phyloP scores from a whole-genome alignment of 1,284 basidiomycete genomes.

The Coniferiporia sulphurascens region DNA sequence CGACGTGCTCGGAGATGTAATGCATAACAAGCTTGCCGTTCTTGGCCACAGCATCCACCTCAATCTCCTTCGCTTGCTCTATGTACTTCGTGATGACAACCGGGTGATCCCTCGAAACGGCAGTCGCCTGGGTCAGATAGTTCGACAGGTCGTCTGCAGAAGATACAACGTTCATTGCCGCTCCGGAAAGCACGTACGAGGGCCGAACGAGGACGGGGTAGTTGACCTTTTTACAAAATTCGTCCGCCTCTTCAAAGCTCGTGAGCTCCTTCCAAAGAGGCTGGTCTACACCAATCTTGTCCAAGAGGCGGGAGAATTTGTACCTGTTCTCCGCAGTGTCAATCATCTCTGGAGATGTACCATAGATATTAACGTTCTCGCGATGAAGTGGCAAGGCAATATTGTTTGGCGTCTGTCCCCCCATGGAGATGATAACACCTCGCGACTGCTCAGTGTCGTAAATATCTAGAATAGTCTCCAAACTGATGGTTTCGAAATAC shows the following conservation, averaged over 20 bases:
- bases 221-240: constrained; percentile 87
- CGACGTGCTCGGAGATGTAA: constrained; percentile 98
- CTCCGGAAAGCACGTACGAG: constrained; percentile 96
- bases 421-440: constrained; percentile 96
- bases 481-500: constrained; percentile 98
- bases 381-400: constrained; percentile 92
- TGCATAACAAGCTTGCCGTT: constrained; percentile 99
- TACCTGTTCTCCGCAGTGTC: constrained; percentile 98
- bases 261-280: constrained; percentile 97
- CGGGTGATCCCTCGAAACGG: constrained; percentile 94
- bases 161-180: constrained; percentile 99
- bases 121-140: constrained; percentile 94
- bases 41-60: constrained; percentile 98
- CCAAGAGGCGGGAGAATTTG: constrained; percentile 98
- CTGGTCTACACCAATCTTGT: constrained; percentile 97
- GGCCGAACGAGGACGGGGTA: constrained; percentile 97
- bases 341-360: constrained; percentile 99
- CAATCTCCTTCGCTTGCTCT: constrained; percentile 99
- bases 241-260: constrained; percentile 81
- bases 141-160: constrained; percentile 86
- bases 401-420: constrained; percentile 98
- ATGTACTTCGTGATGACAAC: constrained; percentile 99
- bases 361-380: constrained; percentile 97
- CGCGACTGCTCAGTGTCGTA: constrained; percentile 89
- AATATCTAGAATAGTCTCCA: constrained; percentile 96